Conservation (phyloP, 2,329 filamentous ascomycete species). For the Colletotrichum aenigma region DNA sequence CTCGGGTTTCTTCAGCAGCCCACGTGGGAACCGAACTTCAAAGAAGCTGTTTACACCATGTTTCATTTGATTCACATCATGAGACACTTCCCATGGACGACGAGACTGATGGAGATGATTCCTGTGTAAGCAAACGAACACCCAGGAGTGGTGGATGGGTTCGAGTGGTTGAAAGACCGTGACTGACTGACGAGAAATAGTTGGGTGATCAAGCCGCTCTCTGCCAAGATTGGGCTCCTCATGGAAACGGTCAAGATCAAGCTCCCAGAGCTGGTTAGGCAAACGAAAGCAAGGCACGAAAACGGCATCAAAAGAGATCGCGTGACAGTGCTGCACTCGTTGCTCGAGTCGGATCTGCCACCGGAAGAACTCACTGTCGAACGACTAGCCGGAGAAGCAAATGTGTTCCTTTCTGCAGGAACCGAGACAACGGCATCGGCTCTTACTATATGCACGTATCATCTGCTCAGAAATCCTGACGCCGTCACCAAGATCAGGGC, state of each 20-base stretch:
- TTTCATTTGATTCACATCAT: slow-evolving; percentile 16
- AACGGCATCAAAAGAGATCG: neutral
- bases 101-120: neutral
- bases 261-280: neutral
- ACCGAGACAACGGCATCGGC: slow-evolving; percentile 33
- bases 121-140: neutral
- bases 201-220: neutral
- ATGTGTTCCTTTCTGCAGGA: slow-evolving; percentile 39
- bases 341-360: slow-evolving; percentile 35
- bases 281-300: neutral
- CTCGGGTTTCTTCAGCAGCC: slow-evolving; percentile 12
- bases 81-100: slow-evolving; percentile 10
- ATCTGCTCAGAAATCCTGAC: neutral
- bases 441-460: neutral
- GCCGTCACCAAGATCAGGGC: neutral
- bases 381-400: slow-evolving; percentile 40
- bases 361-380: slow-evolving; percentile 37
- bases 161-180: neutral
- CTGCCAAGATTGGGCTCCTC: neutral
- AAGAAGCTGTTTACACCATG: slow-evolving; percentile 13
- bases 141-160: neutral
- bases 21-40: slow-evolving; percentile 15
- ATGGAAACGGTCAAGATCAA: neutral
- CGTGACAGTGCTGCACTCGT: slow-evolving; percentile 28
- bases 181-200: neutral